A percentile compares a stretch with the other conserved stretches of the same genome.
Evolutionary conservation across 2,329 filamentous ascomycete species (phyloP).

Genomic region (Paraphaeosphaeria minitans): DNA sequence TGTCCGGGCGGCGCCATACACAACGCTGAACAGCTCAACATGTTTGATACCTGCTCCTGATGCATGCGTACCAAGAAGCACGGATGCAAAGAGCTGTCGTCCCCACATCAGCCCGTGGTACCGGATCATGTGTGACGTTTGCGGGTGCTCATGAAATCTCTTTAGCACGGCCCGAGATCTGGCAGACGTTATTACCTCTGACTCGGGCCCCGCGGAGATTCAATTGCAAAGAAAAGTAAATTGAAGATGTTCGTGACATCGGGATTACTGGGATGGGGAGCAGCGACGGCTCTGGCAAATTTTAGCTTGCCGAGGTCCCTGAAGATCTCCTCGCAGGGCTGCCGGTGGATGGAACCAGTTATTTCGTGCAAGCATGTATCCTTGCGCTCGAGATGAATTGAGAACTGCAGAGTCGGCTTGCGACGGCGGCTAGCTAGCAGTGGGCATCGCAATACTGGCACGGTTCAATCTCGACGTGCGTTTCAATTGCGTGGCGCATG

Average conservation of each 20-base stretch:
- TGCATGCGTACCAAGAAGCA: background rate
- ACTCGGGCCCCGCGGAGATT: background rate
- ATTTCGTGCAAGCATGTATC: background rate
- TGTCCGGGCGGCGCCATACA: background rate
- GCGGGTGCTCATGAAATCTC: slow-evolving; percentile 20
- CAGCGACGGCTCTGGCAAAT: slow-evolving; percentile 3
- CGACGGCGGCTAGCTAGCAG: background rate
- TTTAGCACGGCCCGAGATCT: slow-evolving; percentile 12
- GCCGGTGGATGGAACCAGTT: slow-evolving; percentile 1
- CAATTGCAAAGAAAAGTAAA: slow-evolving; percentile 1
- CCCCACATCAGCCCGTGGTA: slow-evolving; percentile 20
- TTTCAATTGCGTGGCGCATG: slow-evolving; percentile 7
- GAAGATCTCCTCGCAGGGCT: slow-evolving; percentile 9
- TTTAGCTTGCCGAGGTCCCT: slow-evolving; percentile 11
- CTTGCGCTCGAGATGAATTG: background rate
- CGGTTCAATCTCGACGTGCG: slow-evolving; percentile 2
- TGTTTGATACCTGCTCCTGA: background rate
- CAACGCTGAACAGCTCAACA: background rate
- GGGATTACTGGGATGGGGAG: slow-evolving; percentile 5
- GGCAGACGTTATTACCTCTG: slow-evolving; percentile 1
- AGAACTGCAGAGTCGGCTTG: background rate
- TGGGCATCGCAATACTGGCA: background rate
- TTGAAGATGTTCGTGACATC: slow-evolving; percentile 7
- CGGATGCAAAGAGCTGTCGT: slow-evolving; percentile 14
- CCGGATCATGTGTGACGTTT: slow-evolving; percentile 17